phyloP scores from a whole-genome alignment of 345 rosid species.

The rapeseed (Brassica napus) region Da-Ae NC_063434.1:4942001-4942500 shows the following conservation, averaged over 20 bases:
- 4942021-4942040: not conserved
- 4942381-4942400: constrained; percentile 83
- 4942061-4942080: constrained; percentile 49
- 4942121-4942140: constrained; percentile 83
- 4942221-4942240: not conserved
- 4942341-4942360: constrained; percentile 88
- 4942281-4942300: constrained; percentile 20
- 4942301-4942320: constrained; percentile 65
- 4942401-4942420: constrained; percentile 94
- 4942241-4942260: not conserved
- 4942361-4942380: constrained; percentile 89
- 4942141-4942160: constrained; percentile 88
- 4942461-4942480: constrained; percentile 48
- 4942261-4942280: not conserved
- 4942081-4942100: constrained; percentile 58
- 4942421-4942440: constrained; percentile 64
- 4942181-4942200: constrained; percentile 81
- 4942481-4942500: constrained; percentile 40
- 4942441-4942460: constrained; percentile 55
- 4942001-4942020: not conserved
- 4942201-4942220: constrained; percentile 58
- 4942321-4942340: constrained; percentile 85
- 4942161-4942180: constrained; percentile 94
- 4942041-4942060: not conserved
- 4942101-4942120: constrained; percentile 76